phyloP scores from a whole-genome alignment of 306 rosid genomes.

The Cucumis hystrix region DNA sequence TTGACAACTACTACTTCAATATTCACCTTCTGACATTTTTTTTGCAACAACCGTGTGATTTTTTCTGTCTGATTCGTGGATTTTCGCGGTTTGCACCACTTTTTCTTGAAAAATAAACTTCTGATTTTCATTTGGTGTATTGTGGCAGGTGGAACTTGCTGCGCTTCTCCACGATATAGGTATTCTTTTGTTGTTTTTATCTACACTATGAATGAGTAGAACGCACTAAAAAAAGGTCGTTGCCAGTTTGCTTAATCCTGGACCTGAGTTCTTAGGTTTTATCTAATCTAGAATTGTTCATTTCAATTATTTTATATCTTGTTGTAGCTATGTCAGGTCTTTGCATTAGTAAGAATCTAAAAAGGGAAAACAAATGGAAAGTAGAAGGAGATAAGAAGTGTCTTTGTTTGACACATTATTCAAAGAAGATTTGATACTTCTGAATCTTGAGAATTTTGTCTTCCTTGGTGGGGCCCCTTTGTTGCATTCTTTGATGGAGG shows the following conservation, averaged over 20 bases:
- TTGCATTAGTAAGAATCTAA: neutral
- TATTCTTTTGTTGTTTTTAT: neutral
- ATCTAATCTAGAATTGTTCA: neutral
- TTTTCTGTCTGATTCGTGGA: neutral
- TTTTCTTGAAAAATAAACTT: neutral
- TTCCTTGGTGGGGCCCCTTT: too few relatives aligned
- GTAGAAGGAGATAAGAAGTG: neutral
- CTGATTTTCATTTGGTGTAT: neutral
- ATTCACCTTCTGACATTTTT: neutral
- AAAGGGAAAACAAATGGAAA: neutral
- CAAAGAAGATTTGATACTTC: too few relatives aligned
- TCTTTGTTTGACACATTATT: too few relatives aligned
- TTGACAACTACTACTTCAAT: neutral
- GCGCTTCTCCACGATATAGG: conserved; percentile 90
- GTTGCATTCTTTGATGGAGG: too few relatives aligned
- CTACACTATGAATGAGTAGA: neutral
- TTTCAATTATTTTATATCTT: neutral
- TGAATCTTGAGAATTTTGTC: too few relatives aligned
- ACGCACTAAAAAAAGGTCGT: neutral
- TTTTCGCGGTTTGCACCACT: neutral
- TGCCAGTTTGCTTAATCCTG: neutral
- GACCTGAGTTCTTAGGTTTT: neutral
- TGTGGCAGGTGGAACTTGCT: conserved; percentile 70
- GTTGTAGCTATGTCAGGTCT: neutral
- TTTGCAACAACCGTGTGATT: neutral